These are phyloP conservation scores for Aspergillus piperis DNA, from an alignment of 2,329 filamentous ascomycete species.

Conservation along the genomic window DNA sequence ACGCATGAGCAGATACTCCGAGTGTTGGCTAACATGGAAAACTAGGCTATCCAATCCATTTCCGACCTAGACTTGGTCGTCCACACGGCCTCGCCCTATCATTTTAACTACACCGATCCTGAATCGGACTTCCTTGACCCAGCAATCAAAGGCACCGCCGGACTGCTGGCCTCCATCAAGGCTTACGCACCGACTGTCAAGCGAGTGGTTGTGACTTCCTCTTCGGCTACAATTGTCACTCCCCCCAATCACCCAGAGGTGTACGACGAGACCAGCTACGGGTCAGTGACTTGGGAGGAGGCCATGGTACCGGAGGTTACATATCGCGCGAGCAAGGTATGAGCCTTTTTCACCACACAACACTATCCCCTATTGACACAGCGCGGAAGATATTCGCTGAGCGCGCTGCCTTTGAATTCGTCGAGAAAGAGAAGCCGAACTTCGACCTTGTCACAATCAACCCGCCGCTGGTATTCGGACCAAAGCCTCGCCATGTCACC, in stretches of 20 bases:
- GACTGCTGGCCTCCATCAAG: not conserved
- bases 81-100: not conserved
- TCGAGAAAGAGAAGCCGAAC: not conserved
- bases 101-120: not conserved
- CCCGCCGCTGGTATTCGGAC: conserved; percentile 6
- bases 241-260: not conserved
- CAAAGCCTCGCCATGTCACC: not conserved
- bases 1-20: no score
- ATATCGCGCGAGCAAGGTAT: conserved; percentile 10
- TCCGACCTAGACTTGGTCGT: not conserved
- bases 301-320: not conserved
- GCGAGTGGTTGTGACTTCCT: conserved; percentile 9
- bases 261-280: conserved; percentile 5
- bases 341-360: no score
- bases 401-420: conserved; percentile 8
- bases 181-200: not conserved
- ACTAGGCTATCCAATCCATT: not conserved
- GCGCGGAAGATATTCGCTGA: conserved; percentile 5
- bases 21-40: not conserved
- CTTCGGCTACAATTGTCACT: conserved; percentile 3
- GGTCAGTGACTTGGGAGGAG: not conserved
- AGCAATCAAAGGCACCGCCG: conserved; percentile 2
- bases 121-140: conserved; percentile 4
- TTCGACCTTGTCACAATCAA: conserved; percentile 10
- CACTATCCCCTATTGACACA: not conserved